Base-by-base conservation (phyloP, 177 flowering plant species). In the Tripterygium wilfordii region DNA sequence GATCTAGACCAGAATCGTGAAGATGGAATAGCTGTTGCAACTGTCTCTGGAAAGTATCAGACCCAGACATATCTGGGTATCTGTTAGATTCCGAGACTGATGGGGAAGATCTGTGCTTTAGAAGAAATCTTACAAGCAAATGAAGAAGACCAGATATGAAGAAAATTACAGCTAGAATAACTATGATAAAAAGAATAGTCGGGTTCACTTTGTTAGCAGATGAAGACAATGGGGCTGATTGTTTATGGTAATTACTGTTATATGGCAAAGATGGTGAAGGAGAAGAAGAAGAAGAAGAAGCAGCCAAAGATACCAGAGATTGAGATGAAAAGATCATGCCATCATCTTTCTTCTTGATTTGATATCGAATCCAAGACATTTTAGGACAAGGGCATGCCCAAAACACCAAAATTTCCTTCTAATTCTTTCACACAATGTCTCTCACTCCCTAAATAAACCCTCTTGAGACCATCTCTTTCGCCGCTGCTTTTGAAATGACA, bases 1-100 rank as follows among this genome's bases (percentile, higher is more conserved):
- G 76, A 48, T 74, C 76, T 32, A 74, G 48, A 17, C 76, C 79
- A 0, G 71, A 74, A 48, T 74, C 79, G 44, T 74, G 76, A n/a
- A 42, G 70, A 74, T 36, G 70, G 71, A 74, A 74, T 36, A 74
- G 71, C 19, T 70, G 74, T 19, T 66, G 78, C 15, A 74, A 42
- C 38, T 74, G 79, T 38, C 79, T 68, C 17, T 64, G 70, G 42
- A 57, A 64, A 48, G 66, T 46, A 44, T 49, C 55, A 35, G 72
- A 57, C n/a, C 57, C 66, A n/a, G 67, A 31, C 42, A 53, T 50
- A 12, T 65, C 74, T 12, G 53, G 61, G 58, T 59, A 57, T 44
- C 67, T 57, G 29, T 41, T 36, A 39, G 74, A 63, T 36, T 54
- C 60, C 9, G 77, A 50, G 7, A 52, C 36, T 19, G 69, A 54